phyloP scores from a whole-genome alignment of 768 basidiomycete species.

The Ramaria sp. region DNA sequence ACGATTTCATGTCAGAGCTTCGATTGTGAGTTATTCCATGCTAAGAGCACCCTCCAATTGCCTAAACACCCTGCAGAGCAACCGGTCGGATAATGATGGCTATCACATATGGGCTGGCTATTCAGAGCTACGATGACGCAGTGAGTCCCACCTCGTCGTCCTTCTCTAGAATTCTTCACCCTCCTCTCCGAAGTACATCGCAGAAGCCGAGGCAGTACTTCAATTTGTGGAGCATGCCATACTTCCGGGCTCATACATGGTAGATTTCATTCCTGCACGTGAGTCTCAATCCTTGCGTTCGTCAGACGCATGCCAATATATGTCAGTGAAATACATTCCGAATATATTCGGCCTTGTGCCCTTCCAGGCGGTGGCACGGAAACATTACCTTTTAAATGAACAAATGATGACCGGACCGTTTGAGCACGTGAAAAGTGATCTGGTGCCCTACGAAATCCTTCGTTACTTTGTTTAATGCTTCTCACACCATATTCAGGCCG shows the following conservation, averaged over 20 bases:
- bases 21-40: background rate
- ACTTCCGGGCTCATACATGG: conserved; percentile 21
- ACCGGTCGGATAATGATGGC: background rate
- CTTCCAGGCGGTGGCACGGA: conserved; percentile 11
- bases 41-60: background rate
- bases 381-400: conserved; percentile 7
- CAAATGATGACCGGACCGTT: conserved; percentile 12
- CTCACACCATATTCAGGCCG: background rate
- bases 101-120: background rate
- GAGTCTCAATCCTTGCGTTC: background rate
- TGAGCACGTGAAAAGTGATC: conserved; percentile 13
- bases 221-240: conserved; percentile 16
- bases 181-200: conserved; percentile 19
- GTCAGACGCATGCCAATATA: background rate
- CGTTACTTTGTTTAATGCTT: background rate
- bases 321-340: conserved; percentile 18
- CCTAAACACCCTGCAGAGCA: background rate
- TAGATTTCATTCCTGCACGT: conserved; percentile 20
- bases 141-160: background rate
- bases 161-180: background rate
- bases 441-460: background rate
- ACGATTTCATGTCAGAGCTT: background rate
- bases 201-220: conserved; percentile 19
- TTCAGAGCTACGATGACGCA: background rate
- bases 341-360: conserved; percentile 14